Conservation (phyloP, 805 yeast species). For the Blastobotrys peoriensis region DNA sequence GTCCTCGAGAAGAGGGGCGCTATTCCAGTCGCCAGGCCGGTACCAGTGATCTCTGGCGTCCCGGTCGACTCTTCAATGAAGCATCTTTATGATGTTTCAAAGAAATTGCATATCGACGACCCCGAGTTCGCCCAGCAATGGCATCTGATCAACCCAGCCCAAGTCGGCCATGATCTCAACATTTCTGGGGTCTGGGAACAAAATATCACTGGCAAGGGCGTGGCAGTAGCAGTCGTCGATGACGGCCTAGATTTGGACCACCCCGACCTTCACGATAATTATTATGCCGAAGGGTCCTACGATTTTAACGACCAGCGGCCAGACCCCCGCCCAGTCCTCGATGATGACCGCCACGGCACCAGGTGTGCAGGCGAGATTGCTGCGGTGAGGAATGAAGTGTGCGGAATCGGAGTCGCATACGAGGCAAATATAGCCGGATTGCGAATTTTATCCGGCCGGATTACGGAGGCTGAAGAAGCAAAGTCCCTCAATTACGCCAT, state of each 20-base stretch:
- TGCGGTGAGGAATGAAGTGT: conserved; percentile 68
- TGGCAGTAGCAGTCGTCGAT: conserved; percentile 84
- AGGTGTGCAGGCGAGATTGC: conserved; percentile 98
- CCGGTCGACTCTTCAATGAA: conserved; percentile 15
- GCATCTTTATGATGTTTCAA: conserved; percentile 26
- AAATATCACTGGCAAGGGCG: conserved; percentile 73
- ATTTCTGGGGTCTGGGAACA: conserved; percentile 80
- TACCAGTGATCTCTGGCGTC: background rate
- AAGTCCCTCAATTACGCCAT: conserved; percentile 73
- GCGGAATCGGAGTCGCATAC: conserved; percentile 98
- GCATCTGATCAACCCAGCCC: conserved; percentile 76
- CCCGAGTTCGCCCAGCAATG: conserved; percentile 84
- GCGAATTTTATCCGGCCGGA: conserved; percentile 74
- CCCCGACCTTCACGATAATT: conserved; percentile 65
- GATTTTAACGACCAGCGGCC: conserved; percentile 77
- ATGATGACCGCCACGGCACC: conserved; percentile 91
- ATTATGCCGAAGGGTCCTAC: conserved; percentile 70
- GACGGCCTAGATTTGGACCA: conserved; percentile 87
- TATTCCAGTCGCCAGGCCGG: conserved; percentile 6
- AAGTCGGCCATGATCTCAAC: conserved; percentile 80
- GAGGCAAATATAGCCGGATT: conserved; percentile 83
- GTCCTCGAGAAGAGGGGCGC: conserved; percentile 15
- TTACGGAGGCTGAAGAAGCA: conserved; percentile 87
- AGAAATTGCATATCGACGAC: conserved; percentile 63
- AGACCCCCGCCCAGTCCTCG: conserved; percentile 72